Conservation (phyloP, 306 rosid genomes). For the Adenanthera pavonina region DNA sequence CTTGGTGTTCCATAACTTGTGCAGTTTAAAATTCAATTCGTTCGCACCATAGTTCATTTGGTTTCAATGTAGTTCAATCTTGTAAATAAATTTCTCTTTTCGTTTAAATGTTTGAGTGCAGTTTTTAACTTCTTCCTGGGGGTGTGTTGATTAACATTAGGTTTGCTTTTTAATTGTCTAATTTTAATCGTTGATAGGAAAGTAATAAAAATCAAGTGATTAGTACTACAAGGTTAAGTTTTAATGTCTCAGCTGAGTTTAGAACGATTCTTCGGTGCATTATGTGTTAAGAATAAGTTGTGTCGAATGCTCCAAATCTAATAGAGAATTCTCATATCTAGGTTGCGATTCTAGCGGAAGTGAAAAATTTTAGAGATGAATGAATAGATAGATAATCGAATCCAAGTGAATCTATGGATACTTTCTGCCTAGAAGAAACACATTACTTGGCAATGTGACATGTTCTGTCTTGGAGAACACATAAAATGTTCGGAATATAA, state of each 20-base stretch:
- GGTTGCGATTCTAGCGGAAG: neutral
- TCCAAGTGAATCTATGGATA: neutral
- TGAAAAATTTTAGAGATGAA: neutral
- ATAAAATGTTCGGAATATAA: too few relatives aligned
- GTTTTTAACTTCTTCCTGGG: constrained; percentile 35
- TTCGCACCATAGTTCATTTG: constrained; percentile 37
- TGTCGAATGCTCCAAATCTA: neutral
- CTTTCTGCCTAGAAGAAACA: neutral
- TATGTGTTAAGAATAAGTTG: neutral
- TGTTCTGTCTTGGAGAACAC: too few relatives aligned
- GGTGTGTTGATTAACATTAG: neutral
- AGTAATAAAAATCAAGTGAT: neutral
- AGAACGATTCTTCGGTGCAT: neutral
- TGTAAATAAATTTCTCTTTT: constrained; percentile 44
- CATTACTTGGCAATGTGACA: too few relatives aligned
- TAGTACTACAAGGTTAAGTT: neutral
- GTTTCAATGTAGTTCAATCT: constrained; percentile 43
- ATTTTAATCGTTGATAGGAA: neutral
- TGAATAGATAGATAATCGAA: neutral
- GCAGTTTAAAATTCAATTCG: constrained; percentile 21
- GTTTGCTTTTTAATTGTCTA: neutral
- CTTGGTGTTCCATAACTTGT: neutral
- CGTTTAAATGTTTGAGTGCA: constrained; percentile 39
- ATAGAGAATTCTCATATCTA: too few relatives aligned
- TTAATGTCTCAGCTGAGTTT: neutral